Base-by-base conservation (phyloP, 768 basidiomycete species). In the Dendrothele bispora region DNA sequence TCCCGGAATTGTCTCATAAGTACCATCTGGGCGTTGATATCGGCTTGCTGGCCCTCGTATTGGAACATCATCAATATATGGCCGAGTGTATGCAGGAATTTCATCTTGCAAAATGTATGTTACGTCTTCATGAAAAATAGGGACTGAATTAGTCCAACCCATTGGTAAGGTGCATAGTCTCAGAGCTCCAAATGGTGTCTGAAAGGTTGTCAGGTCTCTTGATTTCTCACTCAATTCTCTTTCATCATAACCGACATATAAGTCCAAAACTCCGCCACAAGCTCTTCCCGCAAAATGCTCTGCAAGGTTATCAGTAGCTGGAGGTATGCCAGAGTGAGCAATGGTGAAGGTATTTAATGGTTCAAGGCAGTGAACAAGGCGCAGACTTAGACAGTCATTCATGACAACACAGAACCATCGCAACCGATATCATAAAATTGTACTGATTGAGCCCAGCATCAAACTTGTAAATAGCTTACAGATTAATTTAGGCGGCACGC, bases 71-170 rank as follows among this genome's bases (percentile, higher is more conserved):
- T 80, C 68, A 11, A 78, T 62, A 41, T 65, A 80, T 0, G 62
- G 64, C 0, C 54, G 48, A 0, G 68, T 68, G 5, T 59, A 20
- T 1, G 72, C 21, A 14, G 71, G 72, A 2, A 78, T 75, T 48
- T 77, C 67, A 0, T 61, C 48, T 37, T 67, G 57, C 0, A 78
- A 49, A 6, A 75, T 68, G 27, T 65, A 64, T 0, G 59, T 59
- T 5, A 73, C 60, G 43, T 75, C 63, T 12, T 63, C 68, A 14
- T 77, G 70, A 38, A 73, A 69, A 1, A 75, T 69, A 0, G 64
- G 66, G 0, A 68, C 61, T 0, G 64, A 55, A 24, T 70, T 68
- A 2, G 66, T 64, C 46, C 58, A 60, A 0, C 66, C 69, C 61
- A 65, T 65, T 0, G 61, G 62, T 0, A 68, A 35, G 1, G 52